Percentiles rank a stretch among this genome's conserved stretches.
phyloP scores from a whole-genome alignment of 2,329 filamentous ascomycete genomes.

The Fusarium anthophilum region DNA sequence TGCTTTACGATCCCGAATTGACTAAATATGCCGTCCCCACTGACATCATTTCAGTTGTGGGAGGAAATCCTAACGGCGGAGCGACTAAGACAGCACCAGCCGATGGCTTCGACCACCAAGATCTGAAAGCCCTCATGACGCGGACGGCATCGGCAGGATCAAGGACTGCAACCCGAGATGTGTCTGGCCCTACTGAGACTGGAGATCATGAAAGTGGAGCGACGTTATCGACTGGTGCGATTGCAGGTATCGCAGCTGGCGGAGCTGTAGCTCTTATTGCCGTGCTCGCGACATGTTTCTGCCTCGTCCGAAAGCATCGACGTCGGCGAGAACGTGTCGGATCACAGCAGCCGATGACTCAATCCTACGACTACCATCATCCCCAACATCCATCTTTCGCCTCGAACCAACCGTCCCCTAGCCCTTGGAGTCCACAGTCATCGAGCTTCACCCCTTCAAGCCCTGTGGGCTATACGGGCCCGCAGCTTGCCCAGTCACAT shows the following conservation, averaged over 20 bases:
- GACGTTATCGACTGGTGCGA: slow-evolving; percentile 51
- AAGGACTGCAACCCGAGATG: slow-evolving; percentile 61
- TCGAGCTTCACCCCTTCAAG: slow-evolving; percentile 33
- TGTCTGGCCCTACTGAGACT: slow-evolving; percentile 38
- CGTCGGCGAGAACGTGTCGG: slow-evolving; percentile 16
- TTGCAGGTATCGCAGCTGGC: slow-evolving; percentile 56
- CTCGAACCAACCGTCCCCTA: slow-evolving; percentile 36
- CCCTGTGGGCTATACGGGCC: slow-evolving; percentile 24
- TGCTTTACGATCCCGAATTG: slow-evolving; percentile 58
- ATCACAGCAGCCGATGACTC: slow-evolving; percentile 40
- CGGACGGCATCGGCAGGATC: slow-evolving; percentile 56
- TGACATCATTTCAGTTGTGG: slow-evolving; percentile 59
- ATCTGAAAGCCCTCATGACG: slow-evolving; percentile 64
- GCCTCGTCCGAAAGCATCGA: slow-evolving; percentile 45
- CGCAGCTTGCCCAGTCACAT: slow-evolving; percentile 35
- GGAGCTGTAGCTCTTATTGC: slow-evolving; percentile 44
- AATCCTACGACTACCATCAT: slow-evolving; percentile 37
- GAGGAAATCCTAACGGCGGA: slow-evolving; percentile 59
- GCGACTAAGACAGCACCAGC: slow-evolving; percentile 62
- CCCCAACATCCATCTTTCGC: slow-evolving; percentile 33
- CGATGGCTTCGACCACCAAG: slow-evolving; percentile 58
- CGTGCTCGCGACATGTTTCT: slow-evolving; percentile 42
- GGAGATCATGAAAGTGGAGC: neutral
- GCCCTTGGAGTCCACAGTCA: slow-evolving; percentile 42
- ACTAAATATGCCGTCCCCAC: slow-evolving; percentile 62